Percentiles rank a stretch among this genome's conserved stretches.
These are phyloP conservation scores for Leccinum arenicola DNA, from an alignment of 768 basidiomycete species.

Conservation along the genomic window DNA sequence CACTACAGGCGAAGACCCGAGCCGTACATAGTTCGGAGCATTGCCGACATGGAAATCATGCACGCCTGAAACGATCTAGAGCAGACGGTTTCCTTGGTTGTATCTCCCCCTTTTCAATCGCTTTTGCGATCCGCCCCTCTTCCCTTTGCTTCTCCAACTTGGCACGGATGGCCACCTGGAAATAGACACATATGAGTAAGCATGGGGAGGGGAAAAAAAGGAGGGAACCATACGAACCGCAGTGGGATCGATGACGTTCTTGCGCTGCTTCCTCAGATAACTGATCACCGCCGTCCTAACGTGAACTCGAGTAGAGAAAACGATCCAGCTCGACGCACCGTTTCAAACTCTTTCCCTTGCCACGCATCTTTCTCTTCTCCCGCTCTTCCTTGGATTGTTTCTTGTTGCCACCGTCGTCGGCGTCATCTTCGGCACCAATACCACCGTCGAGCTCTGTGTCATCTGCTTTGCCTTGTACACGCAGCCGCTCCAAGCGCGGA, in stretches of 20 bases:
- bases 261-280: slow-evolving; percentile 85
- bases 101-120: slow-evolving; percentile 32
- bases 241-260: slow-evolving; percentile 90
- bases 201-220: neutral
- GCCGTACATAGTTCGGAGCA: neutral
- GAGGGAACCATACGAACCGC: slow-evolving; percentile 41
- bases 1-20: neutral
- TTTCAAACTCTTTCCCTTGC: slow-evolving; percentile 84
- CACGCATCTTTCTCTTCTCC: slow-evolving; percentile 81
- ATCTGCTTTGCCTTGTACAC: slow-evolving; percentile 72
- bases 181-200: neutral
- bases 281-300: slow-evolving; percentile 24
- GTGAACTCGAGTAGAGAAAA: neutral
- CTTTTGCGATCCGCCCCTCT: slow-evolving; percentile 37
- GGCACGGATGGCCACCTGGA: slow-evolving; percentile 57
- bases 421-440: slow-evolving; percentile 35
- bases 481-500: slow-evolving; percentile 62
- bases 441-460: slow-evolving; percentile 49
- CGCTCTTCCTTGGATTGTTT: slow-evolving; percentile 26
- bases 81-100: slow-evolving; percentile 33
- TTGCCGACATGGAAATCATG: slow-evolving; percentile 12
- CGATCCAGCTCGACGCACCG: slow-evolving; percentile 37
- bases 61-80: slow-evolving; percentile 33
- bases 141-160: slow-evolving; percentile 61
- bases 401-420: slow-evolving; percentile 33